Evolutionary conservation across 805 yeast species (phyloP).

Genomic region (Cyberlindnera petersonii): DNA sequence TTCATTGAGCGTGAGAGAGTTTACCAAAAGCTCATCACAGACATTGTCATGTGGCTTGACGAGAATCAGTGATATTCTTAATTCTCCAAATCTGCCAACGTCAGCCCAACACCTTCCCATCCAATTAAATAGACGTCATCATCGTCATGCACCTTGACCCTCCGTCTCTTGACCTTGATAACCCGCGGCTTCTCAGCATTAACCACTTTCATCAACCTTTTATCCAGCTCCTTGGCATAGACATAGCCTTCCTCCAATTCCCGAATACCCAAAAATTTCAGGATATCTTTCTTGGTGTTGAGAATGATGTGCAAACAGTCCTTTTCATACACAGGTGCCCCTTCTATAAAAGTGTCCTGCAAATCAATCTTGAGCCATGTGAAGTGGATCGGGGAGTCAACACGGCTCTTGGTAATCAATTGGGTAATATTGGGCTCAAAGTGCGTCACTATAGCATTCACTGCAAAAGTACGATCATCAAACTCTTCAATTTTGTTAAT

Average conservation of each 20-base stretch:
- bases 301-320: conserved; percentile 14
- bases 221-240: conserved; percentile 7
- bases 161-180: conserved; percentile 15
- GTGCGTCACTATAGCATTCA: conserved; percentile 16
- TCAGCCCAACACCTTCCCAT: conserved; percentile 19
- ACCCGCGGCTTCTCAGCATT: conserved; percentile 2
- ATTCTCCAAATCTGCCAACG: conserved; percentile 7
- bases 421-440: conserved; percentile 17
- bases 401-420: background rate
- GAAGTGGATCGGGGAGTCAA: background rate
- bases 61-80: conserved; percentile 3
- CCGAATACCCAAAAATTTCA: conserved; percentile 19
- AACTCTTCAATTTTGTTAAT: conserved; percentile 18
- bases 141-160: conserved; percentile 10
- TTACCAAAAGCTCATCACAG: conserved; percentile 14
- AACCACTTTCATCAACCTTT: conserved; percentile 9
- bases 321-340: conserved; percentile 7
- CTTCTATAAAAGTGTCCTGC: background rate
- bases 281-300: conserved; percentile 11
- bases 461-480: conserved; percentile 19
- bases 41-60: conserved; percentile 21
- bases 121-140: conserved; percentile 11
- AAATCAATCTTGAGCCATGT: conserved; percentile 7
- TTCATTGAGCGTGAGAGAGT: conserved; percentile 20
- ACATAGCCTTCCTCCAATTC: conserved; percentile 26